Base-by-base conservation (phyloP, 495 filamentous ascomycete genomes). In the Podospora australis region DNA sequence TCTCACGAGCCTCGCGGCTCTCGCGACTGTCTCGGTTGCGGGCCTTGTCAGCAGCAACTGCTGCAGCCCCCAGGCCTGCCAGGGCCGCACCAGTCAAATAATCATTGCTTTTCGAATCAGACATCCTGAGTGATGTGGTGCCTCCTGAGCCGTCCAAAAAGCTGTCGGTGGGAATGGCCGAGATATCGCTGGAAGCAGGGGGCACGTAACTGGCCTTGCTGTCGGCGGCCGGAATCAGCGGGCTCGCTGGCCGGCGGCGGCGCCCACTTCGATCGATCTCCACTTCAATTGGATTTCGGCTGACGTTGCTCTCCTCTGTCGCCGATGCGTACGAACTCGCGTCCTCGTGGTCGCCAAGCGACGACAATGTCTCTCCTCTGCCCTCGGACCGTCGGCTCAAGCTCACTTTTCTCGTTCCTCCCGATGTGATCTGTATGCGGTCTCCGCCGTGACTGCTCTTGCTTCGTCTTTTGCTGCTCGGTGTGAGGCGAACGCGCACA, bases 401-500 rank as follows among this genome's bases (percentile, higher is more conserved):
- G 74, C 81, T 67, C 62, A 54, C 43, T 46, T 74, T 66, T 73
- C 80, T 69, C 21, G 65, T 70, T 57, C 78, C 80, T 17, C 82
- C 79, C 61, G 88, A 81, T 24, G 87, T 92, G 60, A 95, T 88
- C 56, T 90, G 80, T 49, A 95, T 83, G 53, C 82, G 83, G 47
- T 51, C 63, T 28, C 60, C 53, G 19, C 57, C 56, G 14, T 60
- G 54, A 42, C 90, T 85, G 60, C 81, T 79, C 39, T 70, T 75
- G 21, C 54, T 55, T 35, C 72, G 70, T 39, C 69, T 64, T 25
- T 67, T 71, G 40, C 72, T 69, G 48, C 71, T 92, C 24, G 94
- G 92, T 26, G 90, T 96, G 41, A 99, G 80, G 58, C 91, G 88
- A 46, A 99, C 92, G 56, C 92, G 82, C 35, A 99, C 92, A 69